A percentile compares a stretch with the other conserved stretches of the same genome.
Conservation (phyloP, 495 filamentous ascomycete species). For the Penicillium samsonianum region DNA sequence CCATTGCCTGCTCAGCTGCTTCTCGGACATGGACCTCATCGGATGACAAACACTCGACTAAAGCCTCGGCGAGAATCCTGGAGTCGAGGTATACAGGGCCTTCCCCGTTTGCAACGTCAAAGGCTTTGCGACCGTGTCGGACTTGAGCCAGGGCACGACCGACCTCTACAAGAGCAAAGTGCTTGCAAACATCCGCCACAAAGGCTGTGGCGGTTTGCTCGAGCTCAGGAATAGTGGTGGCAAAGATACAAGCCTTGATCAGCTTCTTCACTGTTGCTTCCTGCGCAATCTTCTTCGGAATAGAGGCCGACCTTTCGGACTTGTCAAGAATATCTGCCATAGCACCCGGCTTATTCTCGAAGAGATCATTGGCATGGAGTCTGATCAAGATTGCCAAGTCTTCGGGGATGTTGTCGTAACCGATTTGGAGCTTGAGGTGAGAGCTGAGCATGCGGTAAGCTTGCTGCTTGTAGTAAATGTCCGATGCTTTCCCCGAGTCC, state of each 20-base stretch:
- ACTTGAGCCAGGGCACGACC: conserved; percentile 74
- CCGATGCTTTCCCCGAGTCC: conserved; percentile 66
- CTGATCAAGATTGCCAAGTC: conserved; percentile 83
- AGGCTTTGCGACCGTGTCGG: conserved; percentile 70
- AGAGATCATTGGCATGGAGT: conserved; percentile 83
- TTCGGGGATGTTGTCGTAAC: conserved; percentile 83
- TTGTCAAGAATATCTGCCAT: conserved; percentile 60
- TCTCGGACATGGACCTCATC: conserved; percentile 79
- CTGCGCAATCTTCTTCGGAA: conserved; percentile 81
- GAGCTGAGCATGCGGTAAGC: conserved; percentile 82
- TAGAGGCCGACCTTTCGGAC: conserved; percentile 77
- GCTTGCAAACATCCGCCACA: conserved; percentile 76
- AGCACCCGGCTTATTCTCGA: conserved; percentile 65
- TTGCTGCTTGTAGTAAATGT: conserved; percentile 89
- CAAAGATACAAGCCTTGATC: conserved; percentile 84
- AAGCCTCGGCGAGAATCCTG: conserved; percentile 80
- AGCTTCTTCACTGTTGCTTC: conserved; percentile 80
- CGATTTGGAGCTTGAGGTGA: conserved; percentile 87
- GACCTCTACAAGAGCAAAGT: conserved; percentile 90
- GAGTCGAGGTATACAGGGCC: conserved; percentile 83
- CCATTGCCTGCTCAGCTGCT: conserved; percentile 74
- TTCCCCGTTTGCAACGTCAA: conserved; percentile 82
- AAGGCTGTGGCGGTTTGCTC: conserved; percentile 69
- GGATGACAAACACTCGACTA: conserved; percentile 83
- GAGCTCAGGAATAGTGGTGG: conserved; percentile 79